Evolutionary conservation across 2,329 filamentous ascomycete genomes (phyloP).

Genomic region (Epichloe gansuensis): DNA sequence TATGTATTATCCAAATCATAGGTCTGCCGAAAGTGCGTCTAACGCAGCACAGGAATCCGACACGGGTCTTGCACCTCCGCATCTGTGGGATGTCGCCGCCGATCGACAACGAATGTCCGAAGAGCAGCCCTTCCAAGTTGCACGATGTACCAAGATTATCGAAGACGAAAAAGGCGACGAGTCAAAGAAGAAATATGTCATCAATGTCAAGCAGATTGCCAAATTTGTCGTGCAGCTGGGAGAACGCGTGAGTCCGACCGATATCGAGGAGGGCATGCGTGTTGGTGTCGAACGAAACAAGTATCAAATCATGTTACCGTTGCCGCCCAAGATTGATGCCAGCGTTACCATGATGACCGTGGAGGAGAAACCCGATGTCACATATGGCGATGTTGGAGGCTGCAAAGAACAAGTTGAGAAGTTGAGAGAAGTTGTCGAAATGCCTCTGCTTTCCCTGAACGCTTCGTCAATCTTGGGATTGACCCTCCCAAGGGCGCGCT

Average conservation of each 20-base stretch:
- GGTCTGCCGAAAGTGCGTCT: conserved; percentile 6
- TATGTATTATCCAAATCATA: conserved; percentile 19
- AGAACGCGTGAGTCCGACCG: conserved; percentile 90
- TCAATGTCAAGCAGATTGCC: conserved; percentile 99
- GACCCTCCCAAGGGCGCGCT: conserved; percentile 96
- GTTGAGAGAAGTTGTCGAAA: conserved; percentile 94
- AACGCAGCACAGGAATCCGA: conserved; percentile 69
- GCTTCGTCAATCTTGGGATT: conserved; percentile 97
- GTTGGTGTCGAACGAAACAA: conserved; percentile 98
- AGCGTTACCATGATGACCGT: conserved; percentile 99
- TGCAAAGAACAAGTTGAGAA: conserved; percentile 99
- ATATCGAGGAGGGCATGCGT: conserved; percentile 99
- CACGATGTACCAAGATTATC: conserved; percentile 98
- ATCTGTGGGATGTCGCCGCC: conserved; percentile 97
- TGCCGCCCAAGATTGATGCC: conserved; percentile 97
- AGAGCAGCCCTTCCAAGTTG: conserved; percentile 94
- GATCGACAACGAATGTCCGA: conserved; percentile 98
- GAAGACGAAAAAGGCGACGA: conserved; percentile 84
- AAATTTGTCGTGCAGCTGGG: conserved; percentile 98
- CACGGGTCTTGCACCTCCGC: conserved; percentile 91
- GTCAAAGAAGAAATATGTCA: conserved; percentile 99
- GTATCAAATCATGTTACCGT: conserved; percentile 93
- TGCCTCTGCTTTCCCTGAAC: conserved; percentile 90
- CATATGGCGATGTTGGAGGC: conserved; percentile 95
- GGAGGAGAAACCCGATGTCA: conserved; percentile 98